Evolutionary conservation across 768 basidiomycete genomes (phyloP).

Genomic region (Chalciporus pseudorubinellus): DNA sequence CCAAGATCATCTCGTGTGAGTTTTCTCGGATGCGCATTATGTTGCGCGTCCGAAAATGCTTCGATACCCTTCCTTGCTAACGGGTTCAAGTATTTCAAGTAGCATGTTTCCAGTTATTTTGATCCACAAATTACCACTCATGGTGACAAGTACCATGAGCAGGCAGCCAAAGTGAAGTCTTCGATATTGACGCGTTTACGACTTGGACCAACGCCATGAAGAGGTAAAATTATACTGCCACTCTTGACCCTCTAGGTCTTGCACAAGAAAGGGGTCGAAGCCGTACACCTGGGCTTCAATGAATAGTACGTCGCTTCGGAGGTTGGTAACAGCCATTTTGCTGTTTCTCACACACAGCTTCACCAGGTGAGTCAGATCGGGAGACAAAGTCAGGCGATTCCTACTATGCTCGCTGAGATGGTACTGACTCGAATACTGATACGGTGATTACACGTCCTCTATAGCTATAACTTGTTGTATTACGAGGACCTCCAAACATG

Average conservation of each 20-base stretch:
- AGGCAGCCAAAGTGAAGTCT: not conserved
- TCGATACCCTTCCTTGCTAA: not conserved
- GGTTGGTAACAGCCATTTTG: conserved; percentile 6
- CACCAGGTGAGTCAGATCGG: conserved; percentile 29
- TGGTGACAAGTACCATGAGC: not conserved
- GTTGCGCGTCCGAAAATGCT: not conserved
- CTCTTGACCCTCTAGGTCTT: not conserved
- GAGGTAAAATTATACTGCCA: not conserved
- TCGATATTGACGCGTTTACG: not conserved
- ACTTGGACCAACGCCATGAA: not conserved
- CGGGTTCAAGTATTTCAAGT: not conserved
- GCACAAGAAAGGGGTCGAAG: not conserved
- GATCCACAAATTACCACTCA: not conserved
- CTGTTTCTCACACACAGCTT: conserved; percentile 33
- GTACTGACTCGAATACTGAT: conserved; percentile 22
- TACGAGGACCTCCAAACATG: conserved; percentile 17
- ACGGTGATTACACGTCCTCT: conserved; percentile 11
- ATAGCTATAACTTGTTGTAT: conserved; percentile 15
- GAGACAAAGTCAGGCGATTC: conserved; percentile 27
- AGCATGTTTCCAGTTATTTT: not conserved
- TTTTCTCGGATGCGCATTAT: too few relatives aligned
- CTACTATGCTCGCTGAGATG: conserved; percentile 10
- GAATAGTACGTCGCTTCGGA: conserved; percentile 7
- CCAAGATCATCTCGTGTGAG: not conserved
- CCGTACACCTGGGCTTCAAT: not conserved